These are phyloP conservation scores for Vitis rotundifolia DNA, from an alignment of 164 flowering plant genomes.

Conservation along the genomic window DNA sequence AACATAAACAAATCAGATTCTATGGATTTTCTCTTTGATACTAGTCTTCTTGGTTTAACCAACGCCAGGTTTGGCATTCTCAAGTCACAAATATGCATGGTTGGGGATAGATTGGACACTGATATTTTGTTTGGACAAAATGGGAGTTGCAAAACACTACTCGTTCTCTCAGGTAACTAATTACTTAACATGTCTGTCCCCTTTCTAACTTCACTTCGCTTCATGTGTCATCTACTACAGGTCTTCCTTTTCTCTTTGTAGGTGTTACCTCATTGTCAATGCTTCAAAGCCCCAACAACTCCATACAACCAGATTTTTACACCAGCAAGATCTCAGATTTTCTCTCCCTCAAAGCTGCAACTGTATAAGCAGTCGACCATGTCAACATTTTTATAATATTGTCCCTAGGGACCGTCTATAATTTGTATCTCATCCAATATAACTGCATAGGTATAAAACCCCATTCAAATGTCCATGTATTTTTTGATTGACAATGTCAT, in stretches of 20 bases:
- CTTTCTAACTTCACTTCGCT: not conserved
- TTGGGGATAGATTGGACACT: constrained; percentile 96
- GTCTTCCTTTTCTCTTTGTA: constrained; percentile 16
- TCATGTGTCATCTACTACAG: not conserved
- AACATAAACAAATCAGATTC: not conserved
- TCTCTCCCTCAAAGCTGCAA: constrained; percentile 72
- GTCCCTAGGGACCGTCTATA: not conserved
- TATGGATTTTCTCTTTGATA: not conserved
- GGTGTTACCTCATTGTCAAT: constrained; percentile 82
- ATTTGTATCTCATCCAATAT: not conserved
- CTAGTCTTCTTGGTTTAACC: constrained; percentile 10
- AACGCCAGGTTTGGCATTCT: constrained; percentile 72
- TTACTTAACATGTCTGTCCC: too few relatives aligned
- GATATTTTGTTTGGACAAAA: constrained; percentile 97
- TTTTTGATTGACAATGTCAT: not conserved
- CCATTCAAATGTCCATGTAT: not conserved
- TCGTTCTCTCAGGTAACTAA: constrained; percentile 86
- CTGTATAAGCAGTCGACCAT: constrained; percentile 36
- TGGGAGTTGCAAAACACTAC: constrained; percentile 99
- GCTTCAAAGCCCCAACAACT: constrained; percentile 79
- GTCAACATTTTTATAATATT: not conserved
- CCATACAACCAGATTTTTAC: constrained; percentile 94
- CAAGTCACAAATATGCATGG: constrained; percentile 99
- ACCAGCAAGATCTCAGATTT: constrained; percentile 91
- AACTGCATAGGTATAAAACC: not conserved